Evolutionary conservation across 192 early-diverging fungal species (phyloP).

Genomic region (Oehlia diaphana): DNA sequence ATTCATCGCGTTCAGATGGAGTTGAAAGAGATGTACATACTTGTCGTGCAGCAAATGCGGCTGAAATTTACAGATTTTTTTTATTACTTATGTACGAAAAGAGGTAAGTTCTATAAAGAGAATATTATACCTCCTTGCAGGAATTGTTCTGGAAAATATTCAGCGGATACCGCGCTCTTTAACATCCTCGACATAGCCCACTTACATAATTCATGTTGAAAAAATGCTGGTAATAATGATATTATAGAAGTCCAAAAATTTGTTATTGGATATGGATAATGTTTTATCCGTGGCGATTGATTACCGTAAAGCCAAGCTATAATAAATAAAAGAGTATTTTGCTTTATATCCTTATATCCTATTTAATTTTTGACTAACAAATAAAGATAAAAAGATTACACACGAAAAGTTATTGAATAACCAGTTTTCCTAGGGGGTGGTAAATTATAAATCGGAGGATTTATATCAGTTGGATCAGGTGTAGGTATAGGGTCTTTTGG

Average conservation of each 20-base stretch:
- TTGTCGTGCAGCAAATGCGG: not conserved
- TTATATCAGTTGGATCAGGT: not conserved
- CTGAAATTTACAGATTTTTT: not conserved
- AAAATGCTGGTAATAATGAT: constrained; percentile 27
- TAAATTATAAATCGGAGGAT: not conserved
- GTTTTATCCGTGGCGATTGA: constrained; percentile 34
- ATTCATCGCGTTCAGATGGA: not conserved
- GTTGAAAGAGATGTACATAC: constrained; percentile 20
- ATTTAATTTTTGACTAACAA: not conserved
- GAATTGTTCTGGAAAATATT: constrained; percentile 45
- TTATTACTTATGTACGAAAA: not conserved
- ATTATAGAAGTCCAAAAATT: constrained; percentile 26
- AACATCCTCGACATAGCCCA: constrained; percentile 29
- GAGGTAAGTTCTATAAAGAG: not conserved
- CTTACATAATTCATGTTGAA: constrained; percentile 34
- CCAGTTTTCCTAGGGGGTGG: constrained; percentile 3
- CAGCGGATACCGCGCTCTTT: constrained; percentile 17
- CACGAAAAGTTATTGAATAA: constrained; percentile 16
- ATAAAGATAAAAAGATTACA: constrained; percentile 1
- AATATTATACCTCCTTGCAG: constrained; percentile 36
- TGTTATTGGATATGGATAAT: constrained; percentile 38
- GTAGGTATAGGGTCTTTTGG: constrained; percentile 7
- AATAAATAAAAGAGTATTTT: not conserved
- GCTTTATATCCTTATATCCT: not conserved
- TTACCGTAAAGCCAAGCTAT: constrained; percentile 17